A percentile compares a stretch with the other conserved stretches of the same genome.
Conservation (phyloP, 2,329 filamentous ascomycete species). For the Aspergillus tanneri region DNA sequence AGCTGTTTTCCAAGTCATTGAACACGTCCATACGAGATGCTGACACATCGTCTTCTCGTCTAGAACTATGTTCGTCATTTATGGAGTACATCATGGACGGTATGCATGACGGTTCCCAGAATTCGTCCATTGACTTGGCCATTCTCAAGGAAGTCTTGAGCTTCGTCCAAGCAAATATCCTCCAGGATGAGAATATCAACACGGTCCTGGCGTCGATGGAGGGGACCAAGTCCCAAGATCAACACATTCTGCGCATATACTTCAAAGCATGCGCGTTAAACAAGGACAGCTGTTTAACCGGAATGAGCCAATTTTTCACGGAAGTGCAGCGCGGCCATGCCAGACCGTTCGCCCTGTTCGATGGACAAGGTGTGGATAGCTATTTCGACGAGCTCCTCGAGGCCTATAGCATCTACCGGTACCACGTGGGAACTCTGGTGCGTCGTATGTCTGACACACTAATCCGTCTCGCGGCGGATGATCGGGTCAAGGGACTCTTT, state of each 20-base stretch:
- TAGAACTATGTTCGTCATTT: not conserved
- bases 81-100: not conserved
- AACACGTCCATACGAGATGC: not conserved
- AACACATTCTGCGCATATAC: not conserved
- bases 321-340: not conserved
- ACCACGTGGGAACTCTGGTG: too few species aligned
- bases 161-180: not conserved
- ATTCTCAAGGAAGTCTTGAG: not conserved
- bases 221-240: not conserved
- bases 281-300: not conserved
- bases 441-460: not conserved
- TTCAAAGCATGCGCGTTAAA: not conserved
- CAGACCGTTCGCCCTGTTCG: not conserved
- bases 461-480: too few species aligned
- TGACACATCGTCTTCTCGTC: not conserved
- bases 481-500: too few species aligned
- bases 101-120: not conserved
- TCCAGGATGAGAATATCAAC: not conserved
- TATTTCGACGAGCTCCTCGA: not conserved
- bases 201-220: not conserved
- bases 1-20: not conserved
- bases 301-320: not conserved
- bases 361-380: not conserved
- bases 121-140: not conserved
- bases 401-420: not conserved